Evolutionary conservation across 495 filamentous ascomycete species (phyloP).

Genomic region (Cladorrhinum samala): DNA sequence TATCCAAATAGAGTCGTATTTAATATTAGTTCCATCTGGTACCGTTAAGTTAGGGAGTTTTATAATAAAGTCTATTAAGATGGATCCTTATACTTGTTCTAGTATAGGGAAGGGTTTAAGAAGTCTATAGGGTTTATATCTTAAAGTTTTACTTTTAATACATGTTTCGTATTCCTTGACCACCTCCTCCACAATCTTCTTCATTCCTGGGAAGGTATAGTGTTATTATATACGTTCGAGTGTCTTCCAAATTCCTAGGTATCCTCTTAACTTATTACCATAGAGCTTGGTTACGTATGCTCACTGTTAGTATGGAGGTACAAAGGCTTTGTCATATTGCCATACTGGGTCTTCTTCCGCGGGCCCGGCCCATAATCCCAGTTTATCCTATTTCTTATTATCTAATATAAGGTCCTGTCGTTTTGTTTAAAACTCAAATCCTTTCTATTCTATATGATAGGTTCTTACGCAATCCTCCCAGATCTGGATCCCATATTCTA

Average conservation of each 20-base stretch:
- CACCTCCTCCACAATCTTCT: neutral
- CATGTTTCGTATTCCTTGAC: neutral
- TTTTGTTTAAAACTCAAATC: neutral
- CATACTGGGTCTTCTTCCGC: neutral
- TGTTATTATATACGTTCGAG: neutral
- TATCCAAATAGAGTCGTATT: neutral
- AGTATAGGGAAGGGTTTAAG: neutral
- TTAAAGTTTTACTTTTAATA: neutral
- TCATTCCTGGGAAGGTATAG: neutral
- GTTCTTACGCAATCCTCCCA: neutral
- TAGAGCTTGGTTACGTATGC: neutral
- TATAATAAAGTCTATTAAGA: neutral
- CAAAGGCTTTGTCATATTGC: neutral
- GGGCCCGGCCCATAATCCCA: neutral
- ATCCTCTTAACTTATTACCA: neutral
- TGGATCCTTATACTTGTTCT: neutral
- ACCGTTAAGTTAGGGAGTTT: neutral
- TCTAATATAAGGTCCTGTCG: neutral
- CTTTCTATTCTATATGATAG: neutral
- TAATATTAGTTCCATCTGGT: neutral
- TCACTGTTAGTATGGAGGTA: neutral
- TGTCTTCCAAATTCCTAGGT: neutral
- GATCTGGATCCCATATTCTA: neutral
- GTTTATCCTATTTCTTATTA: neutral
- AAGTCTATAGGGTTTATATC: neutral